Evolutionary conservation across 2,329 filamentous ascomycete genomes (phyloP).

Genomic region (Fusarium robinianum): DNA sequence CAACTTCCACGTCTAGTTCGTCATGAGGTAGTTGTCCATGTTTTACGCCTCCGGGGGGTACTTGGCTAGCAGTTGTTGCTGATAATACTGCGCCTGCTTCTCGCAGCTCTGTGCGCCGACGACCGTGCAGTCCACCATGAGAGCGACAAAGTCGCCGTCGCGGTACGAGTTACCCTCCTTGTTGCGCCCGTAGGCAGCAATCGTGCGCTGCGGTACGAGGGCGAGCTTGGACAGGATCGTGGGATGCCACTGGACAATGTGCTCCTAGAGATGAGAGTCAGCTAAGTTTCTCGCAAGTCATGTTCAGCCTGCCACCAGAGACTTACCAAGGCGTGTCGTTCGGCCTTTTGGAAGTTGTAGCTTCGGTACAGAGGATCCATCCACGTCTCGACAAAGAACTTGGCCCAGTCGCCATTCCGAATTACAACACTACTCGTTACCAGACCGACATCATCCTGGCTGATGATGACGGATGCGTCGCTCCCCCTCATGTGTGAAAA

Average conservation of each 20-base stretch:
- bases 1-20: conserved; percentile 19
- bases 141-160: conserved; percentile 83
- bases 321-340: conserved; percentile 84
- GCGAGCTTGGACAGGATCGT: conserved; percentile 90
- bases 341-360: conserved; percentile 96
- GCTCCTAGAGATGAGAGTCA: conserved; percentile 61
- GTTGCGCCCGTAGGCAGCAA: conserved; percentile 75
- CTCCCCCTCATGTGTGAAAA: conserved; percentile 79
- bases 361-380: conserved; percentile 91
- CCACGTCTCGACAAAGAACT: conserved; percentile 93
- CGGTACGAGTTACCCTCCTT: conserved; percentile 68
- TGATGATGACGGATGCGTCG: conserved; percentile 79
- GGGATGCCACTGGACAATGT: conserved; percentile 94
- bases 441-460: conserved; percentile 82
- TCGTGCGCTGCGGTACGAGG: conserved; percentile 79
- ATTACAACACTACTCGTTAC: conserved; percentile 78
- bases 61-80: conserved; percentile 51
- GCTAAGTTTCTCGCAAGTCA: not conserved
- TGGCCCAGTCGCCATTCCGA: conserved; percentile 84
- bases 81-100: conserved; percentile 65
- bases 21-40: conserved; percentile 11
- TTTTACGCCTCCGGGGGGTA: conserved; percentile 37
- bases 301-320: not conserved
- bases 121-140: conserved; percentile 74
- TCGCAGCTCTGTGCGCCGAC: conserved; percentile 66